Conservation (phyloP, 2,329 filamentous ascomycete species). For the Karstenula rhodostoma region DNA sequence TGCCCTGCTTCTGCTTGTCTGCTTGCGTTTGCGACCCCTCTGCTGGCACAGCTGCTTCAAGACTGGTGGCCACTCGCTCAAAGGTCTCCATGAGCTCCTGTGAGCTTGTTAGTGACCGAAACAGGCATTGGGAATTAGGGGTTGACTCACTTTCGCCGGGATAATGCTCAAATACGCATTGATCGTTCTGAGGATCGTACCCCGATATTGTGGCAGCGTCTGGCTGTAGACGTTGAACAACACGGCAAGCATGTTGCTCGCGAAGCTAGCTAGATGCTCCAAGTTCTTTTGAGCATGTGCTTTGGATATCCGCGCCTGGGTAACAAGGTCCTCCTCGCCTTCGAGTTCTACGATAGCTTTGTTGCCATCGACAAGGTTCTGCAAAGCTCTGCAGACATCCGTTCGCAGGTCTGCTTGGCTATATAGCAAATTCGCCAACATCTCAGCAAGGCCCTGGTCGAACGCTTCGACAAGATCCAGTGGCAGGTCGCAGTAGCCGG, state of each 20-base stretch:
- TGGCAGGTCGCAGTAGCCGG: slow-evolving; percentile 93
- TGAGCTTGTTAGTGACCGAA: slow-evolving; percentile 23
- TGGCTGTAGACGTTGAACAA: slow-evolving; percentile 99
- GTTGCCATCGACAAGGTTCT: slow-evolving; percentile 90
- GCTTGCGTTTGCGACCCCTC: slow-evolving; percentile 69
- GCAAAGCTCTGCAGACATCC: slow-evolving; percentile 85
- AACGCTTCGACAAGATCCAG: slow-evolving; percentile 76
- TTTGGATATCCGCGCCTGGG: slow-evolving; percentile 81
- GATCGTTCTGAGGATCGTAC: slow-evolving; percentile 90
- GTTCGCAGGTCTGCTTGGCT: slow-evolving; percentile 86
- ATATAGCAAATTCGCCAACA: slow-evolving; percentile 90
- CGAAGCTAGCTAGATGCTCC: slow-evolving; percentile 77
- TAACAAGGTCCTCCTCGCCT: slow-evolving; percentile 70
- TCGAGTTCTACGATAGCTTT: slow-evolving; percentile 78
- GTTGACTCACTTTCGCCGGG: slow-evolving; percentile 61
- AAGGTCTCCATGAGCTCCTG: slow-evolving; percentile 88
- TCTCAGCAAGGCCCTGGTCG: slow-evolving; percentile 87
- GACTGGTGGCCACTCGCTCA: slow-evolving; percentile 82
- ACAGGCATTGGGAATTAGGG: slow-evolving; percentile 18
- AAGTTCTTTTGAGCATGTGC: slow-evolving; percentile 80
- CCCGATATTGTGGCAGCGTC: slow-evolving; percentile 90
- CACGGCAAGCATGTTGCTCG: slow-evolving; percentile 90
- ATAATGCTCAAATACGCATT: slow-evolving; percentile 94
- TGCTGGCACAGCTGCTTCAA: slow-evolving; percentile 74
- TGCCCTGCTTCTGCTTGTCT: slow-evolving; percentile 67